Conservation (phyloP, 225 moss, liverwort and hornwort genomes). For the Straminergon stramineum region DNA sequence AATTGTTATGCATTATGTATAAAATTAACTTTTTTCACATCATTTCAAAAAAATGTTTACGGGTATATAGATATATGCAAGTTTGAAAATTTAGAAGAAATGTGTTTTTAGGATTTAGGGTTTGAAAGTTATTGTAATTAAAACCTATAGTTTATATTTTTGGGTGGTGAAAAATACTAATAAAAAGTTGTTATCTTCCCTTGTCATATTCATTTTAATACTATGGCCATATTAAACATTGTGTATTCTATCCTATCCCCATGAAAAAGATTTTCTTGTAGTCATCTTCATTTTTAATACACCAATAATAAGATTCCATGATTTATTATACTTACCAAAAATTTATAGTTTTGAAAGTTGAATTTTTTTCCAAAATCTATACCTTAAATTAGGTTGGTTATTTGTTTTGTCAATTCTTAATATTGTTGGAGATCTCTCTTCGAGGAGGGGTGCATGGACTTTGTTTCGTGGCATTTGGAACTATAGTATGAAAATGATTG, state of each 20-base stretch:
- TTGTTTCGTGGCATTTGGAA: too few relatives aligned
- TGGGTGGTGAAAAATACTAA: rapidly evolving
- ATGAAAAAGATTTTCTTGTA: too few relatives aligned
- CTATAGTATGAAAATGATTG: too few relatives aligned
- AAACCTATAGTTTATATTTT: neutral
- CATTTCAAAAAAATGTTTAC: neutral
- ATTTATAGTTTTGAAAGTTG: neutral
- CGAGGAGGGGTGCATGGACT: too few relatives aligned
- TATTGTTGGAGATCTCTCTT: too few relatives aligned
- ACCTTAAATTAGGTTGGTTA: too few relatives aligned
- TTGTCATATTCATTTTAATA: too few relatives aligned
- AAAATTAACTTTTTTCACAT: neutral
- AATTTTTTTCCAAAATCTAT: neutral
- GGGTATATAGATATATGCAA: rapidly evolving
- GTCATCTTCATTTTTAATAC: neutral
- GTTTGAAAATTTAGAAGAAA: neutral
- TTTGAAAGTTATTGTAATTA: neutral
- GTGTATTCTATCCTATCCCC: neutral
- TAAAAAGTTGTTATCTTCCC: too few relatives aligned
- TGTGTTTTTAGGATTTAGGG: rapidly evolving
- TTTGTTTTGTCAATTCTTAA: too few relatives aligned
- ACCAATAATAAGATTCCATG: neutral
- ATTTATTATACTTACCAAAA: neutral
- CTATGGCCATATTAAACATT: rapidly evolving
- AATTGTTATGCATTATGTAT: neutral